Base-by-base conservation (phyloP, 1,139 yeast species). In the Diutina scorzettiae region DNA sequence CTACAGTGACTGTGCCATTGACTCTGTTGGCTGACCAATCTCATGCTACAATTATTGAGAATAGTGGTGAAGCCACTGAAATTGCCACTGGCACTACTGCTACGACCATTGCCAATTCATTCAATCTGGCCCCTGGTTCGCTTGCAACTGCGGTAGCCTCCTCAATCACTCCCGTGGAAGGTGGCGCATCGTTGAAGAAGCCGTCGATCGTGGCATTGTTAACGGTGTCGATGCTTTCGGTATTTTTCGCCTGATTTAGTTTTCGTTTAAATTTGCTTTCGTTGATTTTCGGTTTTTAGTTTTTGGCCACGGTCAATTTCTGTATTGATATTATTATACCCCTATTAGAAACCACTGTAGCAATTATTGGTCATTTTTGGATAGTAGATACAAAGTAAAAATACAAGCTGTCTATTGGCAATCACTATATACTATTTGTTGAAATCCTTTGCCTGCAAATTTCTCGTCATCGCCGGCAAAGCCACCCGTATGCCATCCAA, bases 401-500 rank as follows among this genome's bases (percentile, higher is more conserved):
- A n/a, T n/a, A n/a, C n/a, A n/a, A n/a, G n/a, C n/a, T n/a, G n/a
- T n/a, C n/a, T n/a, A 24, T 24, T 11, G 27, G 11, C 11, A 24
- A 7, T 24, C 7, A 31, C 37, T 33, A 33, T 33, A 20, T 33
- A 33, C 37, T 19, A 12, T 33, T 53, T 60, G 42, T 54, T 65
- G 49, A 87, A 86, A 58, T 89, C 96, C 47, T 76, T 75, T 18
- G 75, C 66, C 55, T 84, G 95, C 51, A 91, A 73, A 62, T 91
- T 91, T 54, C 98, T 71, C 17, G 98, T 89, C 96, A 91, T 86
- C 6, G 96, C 93, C 20, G 98, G 98, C 49, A 91, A 70, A 0
- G 97, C 97, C n/a, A 91, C 93, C 53, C 97, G 71, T 41, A 91
- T 62, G 0, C 98, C 98, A 57, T 91, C 96, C 46, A 91, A 65